Percentiles rank a stretch among this genome's conserved stretches.
Conservation (phyloP, 345 rosid genomes). For the Populus nigra region DNA sequence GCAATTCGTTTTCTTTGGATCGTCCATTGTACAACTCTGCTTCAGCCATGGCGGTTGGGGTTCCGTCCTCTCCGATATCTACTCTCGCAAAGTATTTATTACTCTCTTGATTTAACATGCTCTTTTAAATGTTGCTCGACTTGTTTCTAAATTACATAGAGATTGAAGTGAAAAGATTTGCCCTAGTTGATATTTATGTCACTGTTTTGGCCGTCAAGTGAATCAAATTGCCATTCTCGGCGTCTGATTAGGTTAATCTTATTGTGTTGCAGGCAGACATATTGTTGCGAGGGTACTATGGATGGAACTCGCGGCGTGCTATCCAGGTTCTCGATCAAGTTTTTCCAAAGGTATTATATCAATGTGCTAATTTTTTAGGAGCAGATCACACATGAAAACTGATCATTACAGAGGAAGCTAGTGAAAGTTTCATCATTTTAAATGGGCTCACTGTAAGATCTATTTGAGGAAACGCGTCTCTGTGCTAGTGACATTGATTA, state of each 20-base stretch:
- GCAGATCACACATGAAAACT: background rate
- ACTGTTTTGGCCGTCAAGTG: background rate
- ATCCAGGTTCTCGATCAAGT: slow-evolving; percentile 71
- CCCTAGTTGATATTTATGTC: background rate
- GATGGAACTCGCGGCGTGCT: slow-evolving; percentile 95
- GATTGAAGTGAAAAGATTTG: background rate
- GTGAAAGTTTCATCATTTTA: background rate
- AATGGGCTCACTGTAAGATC: background rate
- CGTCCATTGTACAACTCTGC: slow-evolving; percentile 93
- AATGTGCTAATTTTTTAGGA: background rate
- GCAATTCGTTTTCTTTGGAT: slow-evolving; percentile 91
- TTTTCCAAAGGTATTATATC: slow-evolving; percentile 71
- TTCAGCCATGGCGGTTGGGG: slow-evolving; percentile 97
- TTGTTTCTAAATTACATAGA: background rate
- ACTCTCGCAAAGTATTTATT: slow-evolving; percentile 71
- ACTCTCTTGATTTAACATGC: background rate
- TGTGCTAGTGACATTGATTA: background rate
- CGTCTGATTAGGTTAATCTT: background rate
- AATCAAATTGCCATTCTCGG: background rate
- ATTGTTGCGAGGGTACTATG: slow-evolving; percentile 75
- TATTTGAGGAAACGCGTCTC: background rate
- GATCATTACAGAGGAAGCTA: background rate
- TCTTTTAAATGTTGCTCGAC: background rate
- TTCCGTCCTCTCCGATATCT: slow-evolving; percentile 76
- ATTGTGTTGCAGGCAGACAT: slow-evolving; percentile 66